These are phyloP conservation scores for Warburgia ugandensis DNA, from an alignment of 164 flowering plant genomes.

Conservation along the genomic window DNA sequence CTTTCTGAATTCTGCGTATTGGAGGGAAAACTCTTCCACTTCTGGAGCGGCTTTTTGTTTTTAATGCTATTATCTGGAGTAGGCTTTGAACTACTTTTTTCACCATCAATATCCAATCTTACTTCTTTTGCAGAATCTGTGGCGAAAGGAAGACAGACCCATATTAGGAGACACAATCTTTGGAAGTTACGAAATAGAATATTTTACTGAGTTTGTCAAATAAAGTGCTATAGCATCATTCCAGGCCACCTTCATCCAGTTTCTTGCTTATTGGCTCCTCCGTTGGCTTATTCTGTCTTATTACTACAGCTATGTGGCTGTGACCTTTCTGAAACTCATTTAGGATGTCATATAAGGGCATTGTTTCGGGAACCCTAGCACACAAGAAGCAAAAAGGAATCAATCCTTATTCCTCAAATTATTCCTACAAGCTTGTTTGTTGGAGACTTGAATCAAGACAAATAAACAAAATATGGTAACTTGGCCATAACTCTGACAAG, in stretches of 20 bases:
- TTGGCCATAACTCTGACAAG: too few relatives aligned
- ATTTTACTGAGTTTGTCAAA: neutral
- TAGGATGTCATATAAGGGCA: constrained; percentile 92
- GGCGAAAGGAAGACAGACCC: neutral
- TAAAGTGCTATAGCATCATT: neutral
- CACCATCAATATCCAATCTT: constrained; percentile 60
- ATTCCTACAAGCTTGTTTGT: neutral
- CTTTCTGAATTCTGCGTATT: constrained; percentile 28
- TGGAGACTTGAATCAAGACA: too few relatives aligned
- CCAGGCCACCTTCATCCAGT: constrained; percentile 35
- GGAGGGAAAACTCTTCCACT: constrained; percentile 82
- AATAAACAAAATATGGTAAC: too few relatives aligned
- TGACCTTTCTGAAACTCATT: constrained; percentile 99
- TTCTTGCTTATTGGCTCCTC: constrained; percentile 21
- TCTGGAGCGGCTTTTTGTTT: constrained; percentile 44
- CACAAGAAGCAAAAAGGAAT: neutral
- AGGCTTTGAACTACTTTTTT: too few relatives aligned
- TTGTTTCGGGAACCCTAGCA: constrained; percentile 65
- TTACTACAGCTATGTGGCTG: constrained; percentile 98
- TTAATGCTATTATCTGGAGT: constrained; percentile 39
- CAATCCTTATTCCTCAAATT: neutral
- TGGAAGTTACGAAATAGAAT: neutral
- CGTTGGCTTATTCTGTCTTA: constrained; percentile 32
- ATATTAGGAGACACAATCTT: too few relatives aligned
- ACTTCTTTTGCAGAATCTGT: constrained; percentile 45